phyloP scores from a whole-genome alignment of 2,329 filamentous ascomycete genomes.

The Elsinoe batatas region DNA sequence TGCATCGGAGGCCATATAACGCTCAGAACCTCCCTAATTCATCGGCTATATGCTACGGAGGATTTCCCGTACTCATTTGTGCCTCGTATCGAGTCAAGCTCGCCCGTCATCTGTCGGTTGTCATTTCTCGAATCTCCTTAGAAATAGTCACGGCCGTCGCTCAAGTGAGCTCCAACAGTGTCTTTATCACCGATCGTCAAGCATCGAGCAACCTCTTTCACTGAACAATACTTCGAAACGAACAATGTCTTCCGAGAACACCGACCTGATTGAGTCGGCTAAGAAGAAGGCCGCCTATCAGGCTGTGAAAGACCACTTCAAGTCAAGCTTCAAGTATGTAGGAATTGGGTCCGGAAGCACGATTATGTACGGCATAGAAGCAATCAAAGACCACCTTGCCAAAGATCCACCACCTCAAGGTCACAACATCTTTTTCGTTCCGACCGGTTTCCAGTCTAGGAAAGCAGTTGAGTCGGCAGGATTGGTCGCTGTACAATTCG shows the following conservation, averaged over 20 bases:
- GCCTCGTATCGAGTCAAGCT: too few relatives aligned
- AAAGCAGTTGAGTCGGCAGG: slow-evolving; percentile 74
- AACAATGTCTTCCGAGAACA: slow-evolving; percentile 9
- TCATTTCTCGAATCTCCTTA: too few relatives aligned
- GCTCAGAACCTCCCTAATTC: too few relatives aligned
- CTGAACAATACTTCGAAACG: neutral
- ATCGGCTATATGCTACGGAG: neutral
- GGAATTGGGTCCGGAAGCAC: slow-evolving; percentile 76
- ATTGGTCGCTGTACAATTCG: slow-evolving; percentile 66
- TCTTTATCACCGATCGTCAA: too few relatives aligned
- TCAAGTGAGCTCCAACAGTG: too few relatives aligned
- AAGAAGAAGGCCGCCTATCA: slow-evolving; percentile 66
- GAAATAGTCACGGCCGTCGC: too few relatives aligned
- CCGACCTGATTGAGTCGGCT: slow-evolving; percentile 50
- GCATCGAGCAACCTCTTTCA: too few relatives aligned
- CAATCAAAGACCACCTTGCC: slow-evolving; percentile 54
- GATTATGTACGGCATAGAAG: slow-evolving; percentile 76
- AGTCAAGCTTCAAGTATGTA: slow-evolving; percentile 51
- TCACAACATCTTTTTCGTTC: slow-evolving; percentile 71
- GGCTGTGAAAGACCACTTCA: slow-evolving; percentile 65
- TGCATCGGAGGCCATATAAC: neutral
- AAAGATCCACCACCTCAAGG: slow-evolving; percentile 29
- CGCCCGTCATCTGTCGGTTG: too few relatives aligned
- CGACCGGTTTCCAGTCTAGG: slow-evolving; percentile 84
- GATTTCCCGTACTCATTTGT: neutral